These are phyloP conservation scores for Magnolia officinalis DNA, from an alignment of 164 flowering plant species.

Conservation along the genomic window DNA sequence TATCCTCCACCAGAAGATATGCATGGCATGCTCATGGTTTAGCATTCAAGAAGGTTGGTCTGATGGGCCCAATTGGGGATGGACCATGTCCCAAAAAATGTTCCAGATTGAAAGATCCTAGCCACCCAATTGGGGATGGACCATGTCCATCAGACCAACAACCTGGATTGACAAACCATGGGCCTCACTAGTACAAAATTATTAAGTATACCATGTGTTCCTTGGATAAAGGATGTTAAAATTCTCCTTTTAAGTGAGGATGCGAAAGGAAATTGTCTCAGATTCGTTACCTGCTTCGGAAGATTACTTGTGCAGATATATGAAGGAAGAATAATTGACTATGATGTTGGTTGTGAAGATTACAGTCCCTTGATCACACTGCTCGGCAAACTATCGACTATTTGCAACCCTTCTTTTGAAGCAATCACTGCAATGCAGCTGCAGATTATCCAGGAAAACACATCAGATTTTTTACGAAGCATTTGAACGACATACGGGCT, in stretches of 20 bases:
- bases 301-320: background rate
- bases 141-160: background rate
- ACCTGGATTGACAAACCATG: background rate
- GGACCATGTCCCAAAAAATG: background rate
- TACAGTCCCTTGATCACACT: constrained; percentile 7
- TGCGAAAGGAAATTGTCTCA: background rate
- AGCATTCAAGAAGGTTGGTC: too few relatives aligned
- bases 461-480: background rate
- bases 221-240: background rate
- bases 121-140: background rate
- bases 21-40: background rate
- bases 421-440: constrained; percentile 47
- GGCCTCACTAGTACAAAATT: background rate
- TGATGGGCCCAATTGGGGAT: background rate
- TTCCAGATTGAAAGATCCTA: background rate
- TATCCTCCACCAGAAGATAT: background rate
- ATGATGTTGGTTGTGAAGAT: background rate
- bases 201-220: background rate
- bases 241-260: background rate
- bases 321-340: background rate
- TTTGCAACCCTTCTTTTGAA: constrained; percentile 31
- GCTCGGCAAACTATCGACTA: constrained; percentile 28
- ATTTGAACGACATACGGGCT: background rate
- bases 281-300: background rate
- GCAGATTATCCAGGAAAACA: constrained; percentile 8